Base-by-base conservation (phyloP, 2,329 filamentous ascomycete species). In the Aspergillus sojae region DNA sequence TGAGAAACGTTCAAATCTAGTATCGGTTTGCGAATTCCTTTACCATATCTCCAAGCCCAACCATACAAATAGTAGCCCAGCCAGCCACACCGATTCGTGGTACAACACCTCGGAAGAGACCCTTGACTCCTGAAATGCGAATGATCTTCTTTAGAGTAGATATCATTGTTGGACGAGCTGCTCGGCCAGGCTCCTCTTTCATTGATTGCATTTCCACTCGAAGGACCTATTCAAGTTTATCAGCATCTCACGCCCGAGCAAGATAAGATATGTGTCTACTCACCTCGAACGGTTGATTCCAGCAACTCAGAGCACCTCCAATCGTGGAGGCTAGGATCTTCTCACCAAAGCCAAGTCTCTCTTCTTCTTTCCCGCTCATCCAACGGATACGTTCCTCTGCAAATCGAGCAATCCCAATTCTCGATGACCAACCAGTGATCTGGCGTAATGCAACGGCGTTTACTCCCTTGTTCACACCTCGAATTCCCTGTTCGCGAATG, bases 381-480 rank as follows among this genome's bases (percentile, higher is more conserved):
- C 34, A 36, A 16, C 34, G 34, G 16, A 36, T 36, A 5, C 14
- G 34, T 36, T 36, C 34, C 34, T 36, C 61, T 58, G 16, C 60
- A 62, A 26, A 78, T 67, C 53, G 45, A 78, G 67, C 65, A 7
- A 68, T 63, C 5, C 67, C 67, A 26, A 68, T 65, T 11, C 67
- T 28, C 5, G 65, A 68, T n/a, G 61, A 62, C 67, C 65, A 68
- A 2, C 63, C 63, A 4, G 67, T 68, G 6, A 67, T 60, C 50
- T 68, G 65, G 4, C 67, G 59, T 4, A 68, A 39, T 2, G 65
- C 65, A 21, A 67, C 65, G 1, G 67, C 65, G 21, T 68, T 65
- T 1, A 67, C 65, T 5, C 67, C 65, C 28, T 65, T 65, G 16
- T 65, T 67, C 5, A 66, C 43, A 11, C 63, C 59, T 1, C 59